These are phyloP conservation scores for Camellia japonica DNA, from an alignment of 148 eudicot species.

Conservation along the genomic window DNA sequence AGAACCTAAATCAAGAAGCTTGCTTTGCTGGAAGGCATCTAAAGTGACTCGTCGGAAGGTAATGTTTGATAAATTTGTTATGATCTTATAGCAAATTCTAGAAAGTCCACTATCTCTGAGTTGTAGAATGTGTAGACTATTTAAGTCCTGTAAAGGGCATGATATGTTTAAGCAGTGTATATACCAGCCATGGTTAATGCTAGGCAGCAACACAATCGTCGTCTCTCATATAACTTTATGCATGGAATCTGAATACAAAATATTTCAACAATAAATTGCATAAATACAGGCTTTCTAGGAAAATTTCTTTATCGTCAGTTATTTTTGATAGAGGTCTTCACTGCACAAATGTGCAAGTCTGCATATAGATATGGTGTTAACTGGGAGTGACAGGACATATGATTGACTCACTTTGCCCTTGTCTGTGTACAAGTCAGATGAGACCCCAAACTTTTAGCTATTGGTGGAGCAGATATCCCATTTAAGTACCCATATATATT, in stretches of 20 bases:
- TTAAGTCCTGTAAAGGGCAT: not conserved
- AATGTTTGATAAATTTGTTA: slow-evolving; percentile 10
- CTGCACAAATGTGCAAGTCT: not conserved
- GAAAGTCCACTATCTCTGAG: not conserved
- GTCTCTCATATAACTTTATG: not conserved
- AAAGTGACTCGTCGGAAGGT: slow-evolving; percentile 71
- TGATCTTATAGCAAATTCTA: slow-evolving; percentile 3
- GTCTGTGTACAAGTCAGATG: not conserved
- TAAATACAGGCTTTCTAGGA: not conserved
- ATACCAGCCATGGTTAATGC: not conserved
- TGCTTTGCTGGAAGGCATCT: slow-evolving; percentile 87
- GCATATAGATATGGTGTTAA: not conserved
- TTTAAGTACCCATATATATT: no score
- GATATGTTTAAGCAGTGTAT: not conserved
- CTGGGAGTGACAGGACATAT: not conserved
- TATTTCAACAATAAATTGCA: not conserved
- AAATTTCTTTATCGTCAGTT: not conserved
- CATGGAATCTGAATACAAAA: not conserved
- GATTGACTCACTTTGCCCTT: not conserved
- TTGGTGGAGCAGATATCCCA: not conserved
- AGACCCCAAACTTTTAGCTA: not conserved
- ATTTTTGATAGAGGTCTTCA: not conserved
- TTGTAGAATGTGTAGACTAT: not conserved
- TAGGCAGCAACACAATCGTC: not conserved
- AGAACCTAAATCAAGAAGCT: slow-evolving; percentile 84